Conservation (phyloP, 169 alveolate genomes). For the Cystoisospora suis region DNA sequence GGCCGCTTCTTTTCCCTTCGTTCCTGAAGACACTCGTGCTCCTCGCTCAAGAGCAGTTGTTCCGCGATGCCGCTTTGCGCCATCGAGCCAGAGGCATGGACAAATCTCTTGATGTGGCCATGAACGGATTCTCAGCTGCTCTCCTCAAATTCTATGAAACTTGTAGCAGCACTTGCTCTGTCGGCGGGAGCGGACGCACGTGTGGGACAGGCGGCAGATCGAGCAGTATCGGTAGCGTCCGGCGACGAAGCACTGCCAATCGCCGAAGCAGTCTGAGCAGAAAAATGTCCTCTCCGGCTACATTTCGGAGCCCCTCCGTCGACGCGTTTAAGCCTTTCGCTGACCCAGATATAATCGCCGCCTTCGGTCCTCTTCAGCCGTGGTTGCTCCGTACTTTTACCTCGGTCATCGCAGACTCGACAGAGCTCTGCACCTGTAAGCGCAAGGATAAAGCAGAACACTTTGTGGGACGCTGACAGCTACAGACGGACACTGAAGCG, state of each 20-base stretch:
- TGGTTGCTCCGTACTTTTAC: neutral
- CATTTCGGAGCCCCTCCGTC: neutral
- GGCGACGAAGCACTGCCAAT: conserved; percentile 1
- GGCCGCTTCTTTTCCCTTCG: conserved; percentile 19
- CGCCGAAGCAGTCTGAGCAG: conserved; percentile 35
- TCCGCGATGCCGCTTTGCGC: neutral
- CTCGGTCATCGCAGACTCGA: too few species aligned
- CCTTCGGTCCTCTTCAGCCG: conserved; percentile 13
- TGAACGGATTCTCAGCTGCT: neutral
- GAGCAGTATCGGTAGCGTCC: neutral
- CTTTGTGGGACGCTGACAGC: too few species aligned
- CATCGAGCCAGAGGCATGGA: neutral
- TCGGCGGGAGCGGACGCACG: neutral
- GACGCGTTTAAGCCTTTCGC: neutral
- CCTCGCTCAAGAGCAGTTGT: neutral
- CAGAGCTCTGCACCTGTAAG: too few species aligned
- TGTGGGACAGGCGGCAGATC: neutral
- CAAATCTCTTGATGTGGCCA: neutral
- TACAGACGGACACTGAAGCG: too few species aligned
- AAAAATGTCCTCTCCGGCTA: neutral
- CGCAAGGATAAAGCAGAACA: too few species aligned
- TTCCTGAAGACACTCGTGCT: conserved; percentile 6
- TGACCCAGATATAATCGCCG: neutral
- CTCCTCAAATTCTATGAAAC: conserved; percentile 26
- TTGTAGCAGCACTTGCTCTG: neutral